These are phyloP conservation scores for Musa beccarii DNA, from an alignment of 176 grass and related monocot species.

Conservation along the genomic window DNA sequence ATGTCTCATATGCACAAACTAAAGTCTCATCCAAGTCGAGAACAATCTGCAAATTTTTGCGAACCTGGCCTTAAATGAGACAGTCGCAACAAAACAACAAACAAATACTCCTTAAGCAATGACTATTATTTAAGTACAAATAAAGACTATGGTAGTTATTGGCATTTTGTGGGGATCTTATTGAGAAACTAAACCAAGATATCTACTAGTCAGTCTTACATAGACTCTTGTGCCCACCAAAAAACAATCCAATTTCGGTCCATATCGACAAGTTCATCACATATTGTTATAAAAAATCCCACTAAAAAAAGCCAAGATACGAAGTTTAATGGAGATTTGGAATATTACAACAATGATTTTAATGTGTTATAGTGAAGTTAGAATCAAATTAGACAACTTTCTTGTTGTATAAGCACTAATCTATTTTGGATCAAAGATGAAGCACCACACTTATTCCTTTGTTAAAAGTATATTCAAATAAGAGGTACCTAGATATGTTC, in stretches of 20 bases:
- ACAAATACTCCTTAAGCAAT: not conserved
- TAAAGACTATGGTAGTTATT: too few relatives aligned
- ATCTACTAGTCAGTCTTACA: too few relatives aligned
- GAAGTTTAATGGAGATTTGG: too few relatives aligned
- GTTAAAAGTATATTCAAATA: not conserved
- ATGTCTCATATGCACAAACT: constrained; percentile 96
- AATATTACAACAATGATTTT: not conserved
- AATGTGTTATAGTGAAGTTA: not conserved
- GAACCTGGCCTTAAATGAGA: not conserved
- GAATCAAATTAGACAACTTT: not conserved
- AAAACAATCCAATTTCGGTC: too few relatives aligned
- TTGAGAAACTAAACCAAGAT: too few relatives aligned
- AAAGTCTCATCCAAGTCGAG: constrained; percentile 98
- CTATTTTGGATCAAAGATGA: not conserved
- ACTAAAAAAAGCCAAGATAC: too few relatives aligned
- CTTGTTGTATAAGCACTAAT: not conserved
- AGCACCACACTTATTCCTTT: not conserved
- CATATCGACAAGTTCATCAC: too few relatives aligned
- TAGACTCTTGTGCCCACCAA: too few relatives aligned
- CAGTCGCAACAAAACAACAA: not conserved
- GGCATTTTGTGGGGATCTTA: too few relatives aligned
- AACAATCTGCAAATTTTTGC: constrained; percentile 65
- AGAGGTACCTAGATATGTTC: not conserved
- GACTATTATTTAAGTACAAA: too few relatives aligned
- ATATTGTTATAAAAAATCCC: too few relatives aligned